Conservation (phyloP, 768 basidiomycete species). For the Suillus tomentosus region DNA sequence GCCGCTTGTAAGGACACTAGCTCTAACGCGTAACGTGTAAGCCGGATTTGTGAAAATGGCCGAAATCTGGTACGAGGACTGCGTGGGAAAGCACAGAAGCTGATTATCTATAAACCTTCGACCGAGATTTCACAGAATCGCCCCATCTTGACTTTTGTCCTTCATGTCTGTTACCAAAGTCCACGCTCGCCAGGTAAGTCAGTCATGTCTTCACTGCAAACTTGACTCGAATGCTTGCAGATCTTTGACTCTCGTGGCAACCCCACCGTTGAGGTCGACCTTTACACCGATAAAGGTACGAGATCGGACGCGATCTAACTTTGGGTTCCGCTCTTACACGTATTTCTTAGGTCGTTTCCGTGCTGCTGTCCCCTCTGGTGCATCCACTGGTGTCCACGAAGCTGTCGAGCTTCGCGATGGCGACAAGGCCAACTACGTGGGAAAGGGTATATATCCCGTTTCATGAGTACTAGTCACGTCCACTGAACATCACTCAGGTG, state of each 20-base stretch:
- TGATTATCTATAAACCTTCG: slow-evolving; percentile 11
- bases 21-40: slow-evolving; percentile 2
- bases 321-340: slow-evolving; percentile 3
- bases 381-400: slow-evolving; percentile 97
- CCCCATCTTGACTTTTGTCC: slow-evolving; percentile 31
- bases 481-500: slow-evolving; percentile 54
- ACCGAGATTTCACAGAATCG: slow-evolving; percentile 3
- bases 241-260: slow-evolving; percentile 99
- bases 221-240: slow-evolving; percentile 43
- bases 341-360: slow-evolving; percentile 77
- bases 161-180: slow-evolving; percentile 92
- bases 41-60: slow-evolving; percentile 3
- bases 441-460: slow-evolving; percentile 71
- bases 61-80: slow-evolving; percentile 25
- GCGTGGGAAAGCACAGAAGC: slow-evolving; percentile 34
- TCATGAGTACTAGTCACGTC: neutral
- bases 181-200: slow-evolving; percentile 84
- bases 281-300: slow-evolving; percentile 84
- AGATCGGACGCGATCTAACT: slow-evolving; percentile 13
- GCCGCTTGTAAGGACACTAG: slow-evolving; percentile 10
- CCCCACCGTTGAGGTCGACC: slow-evolving; percentile 94
- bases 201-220: slow-evolving; percentile 5
- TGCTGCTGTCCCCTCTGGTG: slow-evolving; percentile 95
- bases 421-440: slow-evolving; percentile 90
- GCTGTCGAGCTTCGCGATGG: slow-evolving; percentile 98